Percentiles rank a stretch among this genome's conserved stretches.
Conservation (phyloP, 495 filamentous ascomycete species). For the Talaromyces trachyspermus region DNA sequence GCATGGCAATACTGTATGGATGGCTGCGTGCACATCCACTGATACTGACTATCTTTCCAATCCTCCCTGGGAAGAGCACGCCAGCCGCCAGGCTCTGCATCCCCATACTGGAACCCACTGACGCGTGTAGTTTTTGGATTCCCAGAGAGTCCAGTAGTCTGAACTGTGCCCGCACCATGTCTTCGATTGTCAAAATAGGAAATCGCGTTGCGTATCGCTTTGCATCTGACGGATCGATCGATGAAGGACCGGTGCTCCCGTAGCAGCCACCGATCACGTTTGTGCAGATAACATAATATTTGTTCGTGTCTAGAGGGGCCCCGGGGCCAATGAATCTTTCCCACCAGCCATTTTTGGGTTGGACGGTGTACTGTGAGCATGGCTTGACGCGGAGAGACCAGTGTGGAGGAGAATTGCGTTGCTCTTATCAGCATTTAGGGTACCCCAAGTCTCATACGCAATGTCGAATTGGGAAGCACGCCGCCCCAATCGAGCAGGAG, state of each 20-base stretch:
- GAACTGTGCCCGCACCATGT: slow-evolving; percentile 98
- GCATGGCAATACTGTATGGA: slow-evolving; percentile 97
- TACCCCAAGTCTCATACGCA: slow-evolving; percentile 92
- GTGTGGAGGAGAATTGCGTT: slow-evolving; percentile 94
- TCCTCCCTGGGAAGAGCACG: slow-evolving; percentile 73
- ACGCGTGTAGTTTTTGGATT: slow-evolving; percentile 78
- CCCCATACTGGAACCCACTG: slow-evolving; percentile 94
- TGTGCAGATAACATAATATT: slow-evolving; percentile 90
- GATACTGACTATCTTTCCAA: slow-evolving; percentile 79
- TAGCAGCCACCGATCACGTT: slow-evolving; percentile 97
- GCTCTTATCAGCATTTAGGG: slow-evolving; percentile 68
- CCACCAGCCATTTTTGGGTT: slow-evolving; percentile 98
- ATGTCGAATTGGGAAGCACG: slow-evolving; percentile 75
- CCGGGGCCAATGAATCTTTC: slow-evolving; percentile 97
- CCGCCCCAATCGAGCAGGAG: slow-evolving; percentile 92
- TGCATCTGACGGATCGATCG: slow-evolving; percentile 81
- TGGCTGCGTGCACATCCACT: slow-evolving; percentile 92
- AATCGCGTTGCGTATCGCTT: slow-evolving; percentile 90
- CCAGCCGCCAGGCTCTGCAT: slow-evolving; percentile 95
- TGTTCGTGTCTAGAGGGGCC: slow-evolving; percentile 76
- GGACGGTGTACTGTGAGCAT: slow-evolving; percentile 78
- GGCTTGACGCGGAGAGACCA: slow-evolving; percentile 88
- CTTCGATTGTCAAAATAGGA: slow-evolving; percentile 90
- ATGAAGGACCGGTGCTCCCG: slow-evolving; percentile 86
- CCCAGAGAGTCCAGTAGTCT: slow-evolving; percentile 73